These are phyloP conservation scores for Malassezia nana DNA, from an alignment of 1,284 basidiomycete species.

Conservation along the genomic window DNA sequence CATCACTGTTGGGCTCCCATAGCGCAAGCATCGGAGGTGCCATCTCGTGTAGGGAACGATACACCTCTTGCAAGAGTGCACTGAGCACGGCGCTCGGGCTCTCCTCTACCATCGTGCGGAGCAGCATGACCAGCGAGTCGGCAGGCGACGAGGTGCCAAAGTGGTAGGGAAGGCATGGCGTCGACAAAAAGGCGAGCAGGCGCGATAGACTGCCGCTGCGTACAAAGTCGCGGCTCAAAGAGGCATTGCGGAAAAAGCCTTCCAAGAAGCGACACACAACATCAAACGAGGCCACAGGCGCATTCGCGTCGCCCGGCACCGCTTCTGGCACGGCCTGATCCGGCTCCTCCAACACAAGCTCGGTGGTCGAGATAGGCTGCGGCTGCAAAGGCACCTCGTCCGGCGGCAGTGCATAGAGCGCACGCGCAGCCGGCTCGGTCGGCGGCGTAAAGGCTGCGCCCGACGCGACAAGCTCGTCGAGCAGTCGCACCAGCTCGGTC, in stretches of 20 bases:
- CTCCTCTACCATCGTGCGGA: conserved; percentile 78
- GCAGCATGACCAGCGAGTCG: conserved; percentile 73
- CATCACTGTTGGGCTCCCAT: conserved; percentile 23
- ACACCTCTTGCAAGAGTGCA: conserved; percentile 64
- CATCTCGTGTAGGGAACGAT: conserved; percentile 52
- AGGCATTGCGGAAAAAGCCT: conserved; percentile 76
- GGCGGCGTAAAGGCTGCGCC: conserved; percentile 54
- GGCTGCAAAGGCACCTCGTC: conserved; percentile 7
- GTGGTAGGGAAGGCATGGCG: conserved; percentile 81
- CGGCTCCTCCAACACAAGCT: conserved; percentile 10
- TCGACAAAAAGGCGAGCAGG: conserved; percentile 65
- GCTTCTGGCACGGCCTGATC: conserved; percentile 29
- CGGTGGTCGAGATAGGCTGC: not conserved
- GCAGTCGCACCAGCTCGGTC: conserved; percentile 57
- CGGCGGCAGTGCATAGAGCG: conserved; percentile 25
- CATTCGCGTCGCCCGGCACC: conserved; percentile 27
- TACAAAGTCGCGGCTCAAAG: conserved; percentile 85
- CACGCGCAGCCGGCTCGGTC: conserved; percentile 17
- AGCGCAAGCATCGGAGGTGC: not conserved
- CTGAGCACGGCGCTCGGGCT: conserved; percentile 66
- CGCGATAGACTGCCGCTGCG: conserved; percentile 65
- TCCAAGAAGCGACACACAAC: conserved; percentile 55
- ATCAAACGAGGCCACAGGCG: conserved; percentile 36
- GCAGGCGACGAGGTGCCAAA: conserved; percentile 71
- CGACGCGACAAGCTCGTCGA: conserved; percentile 50